Base-by-base conservation (phyloP, 192 early-diverging fungal genomes). In the Coemansia sp. region DNA sequence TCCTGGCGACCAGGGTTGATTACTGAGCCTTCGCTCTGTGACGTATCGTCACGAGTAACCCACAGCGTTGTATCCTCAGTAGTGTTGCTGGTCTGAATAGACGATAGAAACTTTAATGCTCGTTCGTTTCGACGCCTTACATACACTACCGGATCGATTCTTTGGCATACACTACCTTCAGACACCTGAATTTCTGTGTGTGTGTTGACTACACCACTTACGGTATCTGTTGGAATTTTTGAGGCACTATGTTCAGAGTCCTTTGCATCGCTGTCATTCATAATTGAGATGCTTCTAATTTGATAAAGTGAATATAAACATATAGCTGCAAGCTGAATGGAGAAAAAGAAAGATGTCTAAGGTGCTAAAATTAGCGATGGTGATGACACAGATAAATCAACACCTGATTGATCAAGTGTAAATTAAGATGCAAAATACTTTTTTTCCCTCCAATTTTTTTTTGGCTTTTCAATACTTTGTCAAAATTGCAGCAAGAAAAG, bases 31-130 rank as follows among this genome's bases (percentile, higher is more conserved):
- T 34, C 68, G 31, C 30, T 35, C 1, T 49, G 60, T 15, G n/a
- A 21, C 2, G 46, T 45, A 35, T 37, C 46, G 26, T 34, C 30
- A 16, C 35, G 37, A 15, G 56, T 18, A 35, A 43, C 28, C n/a
- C 28, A 43, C 10, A 21, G 42, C 21, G 49, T 64, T 18, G 60
- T 30, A n/a, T 64, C 71, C 21, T 16, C 46, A 13, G 53, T 49
- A 13, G 64, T 48, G 28, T 70, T 72, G 71, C 76, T 79, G 21
- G 76, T 66, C 18, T 37, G 56, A 33, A 79, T 79, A 2, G 77
- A 79, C 12, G 40, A 45, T 35, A 79, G 52, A 55, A 79, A 79
- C 18, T 40, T 56, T 33, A 67, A 46, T 7, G 77, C 77, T 7
- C 71, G 67, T n/a, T 71, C 61, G 53, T 73, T 79, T 18, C 77